phyloP scores from a whole-genome alignment of 371 early-diverging fungal species.

The Coemansia sp. region DNA sequence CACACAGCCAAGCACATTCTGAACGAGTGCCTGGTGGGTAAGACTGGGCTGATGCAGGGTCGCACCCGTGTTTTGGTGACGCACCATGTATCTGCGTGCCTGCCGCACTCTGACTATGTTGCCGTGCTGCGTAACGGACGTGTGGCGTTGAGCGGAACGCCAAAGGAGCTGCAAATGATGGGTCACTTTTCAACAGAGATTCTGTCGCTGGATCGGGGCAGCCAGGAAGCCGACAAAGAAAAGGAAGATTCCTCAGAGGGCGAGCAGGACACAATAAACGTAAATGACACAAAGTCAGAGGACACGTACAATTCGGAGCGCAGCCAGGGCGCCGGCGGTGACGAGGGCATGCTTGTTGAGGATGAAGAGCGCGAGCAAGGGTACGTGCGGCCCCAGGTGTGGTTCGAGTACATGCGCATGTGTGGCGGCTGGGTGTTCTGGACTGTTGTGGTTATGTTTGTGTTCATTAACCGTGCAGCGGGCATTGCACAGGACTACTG shows the following conservation, averaged over 20 bases:
- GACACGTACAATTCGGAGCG: slow-evolving; percentile 38
- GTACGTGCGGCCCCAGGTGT: slow-evolving; percentile 42
- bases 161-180: slow-evolving; percentile 15
- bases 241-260: background rate
- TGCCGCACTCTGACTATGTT: slow-evolving; percentile 68
- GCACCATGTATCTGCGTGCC: slow-evolving; percentile 74
- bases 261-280: background rate
- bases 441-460: slow-evolving; percentile 10
- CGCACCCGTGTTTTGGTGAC: slow-evolving; percentile 85
- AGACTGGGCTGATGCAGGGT: slow-evolving; percentile 60
- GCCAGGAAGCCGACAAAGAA: background rate
- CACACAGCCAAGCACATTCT: slow-evolving; percentile 87
- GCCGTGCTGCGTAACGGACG: slow-evolving; percentile 70
- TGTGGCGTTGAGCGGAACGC: slow-evolving; percentile 52
- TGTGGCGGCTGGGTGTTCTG: slow-evolving; percentile 44
- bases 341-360: slow-evolving; percentile 35
- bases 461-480: slow-evolving; percentile 16
- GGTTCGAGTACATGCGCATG: slow-evolving; percentile 46
- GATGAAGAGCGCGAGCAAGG: slow-evolving; percentile 53
- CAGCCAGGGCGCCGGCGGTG: background rate
- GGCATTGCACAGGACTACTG: slow-evolving; percentile 47
- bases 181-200: background rate
- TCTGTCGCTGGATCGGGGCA: background rate
- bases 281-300: slow-evolving; percentile 25
- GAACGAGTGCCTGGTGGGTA: slow-evolving; percentile 61